Percentiles rank a stretch among this genome's conserved stretches.
These are phyloP conservation scores for Aspergillus cavernicola DNA, from an alignment of 495 filamentous ascomycete species.

Conservation along the genomic window DNA sequence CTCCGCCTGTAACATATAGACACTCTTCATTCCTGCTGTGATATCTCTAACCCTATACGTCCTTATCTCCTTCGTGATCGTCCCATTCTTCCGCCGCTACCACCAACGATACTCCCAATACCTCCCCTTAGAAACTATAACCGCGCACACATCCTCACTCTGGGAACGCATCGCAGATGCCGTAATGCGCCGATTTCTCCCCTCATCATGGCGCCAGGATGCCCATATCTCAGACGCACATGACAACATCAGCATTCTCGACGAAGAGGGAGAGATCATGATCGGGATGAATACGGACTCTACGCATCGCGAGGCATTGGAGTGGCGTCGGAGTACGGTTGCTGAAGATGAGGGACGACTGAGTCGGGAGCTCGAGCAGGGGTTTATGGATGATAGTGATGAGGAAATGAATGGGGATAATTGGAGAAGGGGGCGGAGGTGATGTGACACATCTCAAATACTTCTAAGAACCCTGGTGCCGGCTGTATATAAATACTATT, in stretches of 20 bases:
- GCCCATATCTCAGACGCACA: conserved; percentile 49
- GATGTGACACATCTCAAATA: background rate
- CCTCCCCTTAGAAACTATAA: conserved; percentile 62
- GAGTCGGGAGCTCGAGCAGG: conserved; percentile 79
- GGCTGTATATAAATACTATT: background rate
- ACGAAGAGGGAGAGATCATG: conserved; percentile 64
- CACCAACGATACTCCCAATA: conserved; percentile 69
- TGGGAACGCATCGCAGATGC: conserved; percentile 57
- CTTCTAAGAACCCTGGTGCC: background rate
- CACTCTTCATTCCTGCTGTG: conserved; percentile 70
- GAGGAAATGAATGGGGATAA: conserved; percentile 39
- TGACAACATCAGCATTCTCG: conserved; percentile 61
- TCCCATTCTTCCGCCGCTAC: conserved; percentile 74
- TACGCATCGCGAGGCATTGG: conserved; percentile 45
- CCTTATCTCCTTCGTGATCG: conserved; percentile 61
- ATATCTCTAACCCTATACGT: conserved; percentile 76
- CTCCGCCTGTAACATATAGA: conserved; percentile 45
- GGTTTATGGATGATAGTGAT: conserved; percentile 80
- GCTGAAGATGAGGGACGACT: conserved; percentile 53
- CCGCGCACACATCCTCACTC: conserved; percentile 56
- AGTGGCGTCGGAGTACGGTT: conserved; percentile 39
- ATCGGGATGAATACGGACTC: conserved; percentile 54
- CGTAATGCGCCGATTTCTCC: conserved; percentile 52
- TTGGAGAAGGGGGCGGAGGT: background rate
- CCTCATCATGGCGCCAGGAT: conserved; percentile 51